A percentile compares a stretch with the other conserved stretches of the same genome.
phyloP scores from a whole-genome alignment of 2,329 filamentous ascomycete species.

The Mycogone perniciosa region DNA sequence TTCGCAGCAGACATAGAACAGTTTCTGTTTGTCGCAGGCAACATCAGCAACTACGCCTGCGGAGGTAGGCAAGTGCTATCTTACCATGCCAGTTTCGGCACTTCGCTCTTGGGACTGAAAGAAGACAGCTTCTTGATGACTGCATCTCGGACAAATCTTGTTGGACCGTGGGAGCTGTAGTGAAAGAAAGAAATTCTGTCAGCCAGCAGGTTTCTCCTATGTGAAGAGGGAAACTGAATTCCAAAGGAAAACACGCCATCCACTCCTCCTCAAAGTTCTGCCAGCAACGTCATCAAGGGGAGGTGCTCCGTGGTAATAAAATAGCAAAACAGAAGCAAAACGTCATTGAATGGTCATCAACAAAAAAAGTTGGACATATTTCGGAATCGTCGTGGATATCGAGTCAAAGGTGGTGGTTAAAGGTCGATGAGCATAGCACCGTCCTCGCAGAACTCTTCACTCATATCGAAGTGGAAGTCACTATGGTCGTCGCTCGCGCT shows the following conservation, averaged over 20 bases:
- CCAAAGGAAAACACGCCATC: constrained; percentile 15
- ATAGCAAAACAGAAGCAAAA: background rate
- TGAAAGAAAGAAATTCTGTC: constrained; percentile 32
- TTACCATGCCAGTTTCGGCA: constrained; percentile 96
- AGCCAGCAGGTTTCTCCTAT: constrained; percentile 32
- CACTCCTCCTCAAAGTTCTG: constrained; percentile 1
- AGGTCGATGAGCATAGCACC: constrained; percentile 18
- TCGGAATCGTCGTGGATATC: background rate
- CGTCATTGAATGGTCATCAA: background rate
- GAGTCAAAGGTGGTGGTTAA: constrained; percentile 8
- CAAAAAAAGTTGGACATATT: background rate
- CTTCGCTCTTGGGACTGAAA: constrained; percentile 98
- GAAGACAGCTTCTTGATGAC: constrained; percentile 87
- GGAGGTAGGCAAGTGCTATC: constrained; percentile 22
- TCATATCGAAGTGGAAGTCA: constrained; percentile 4
- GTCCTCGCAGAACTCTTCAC: constrained; percentile 19
- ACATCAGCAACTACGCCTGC: background rate
- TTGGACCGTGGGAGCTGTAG: constrained; percentile 84
- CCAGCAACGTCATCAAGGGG: background rate
- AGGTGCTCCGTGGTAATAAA: background rate
- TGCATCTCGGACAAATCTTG: constrained; percentile 78
- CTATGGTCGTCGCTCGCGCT: constrained; percentile 12
- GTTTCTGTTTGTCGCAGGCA: constrained; percentile 52
- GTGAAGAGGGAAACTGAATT: constrained; percentile 21
- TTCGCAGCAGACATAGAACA: constrained; percentile 89